phyloP scores from a whole-genome alignment of 305 asterid genomes.

The Ilex paraguariensis region DNA sequence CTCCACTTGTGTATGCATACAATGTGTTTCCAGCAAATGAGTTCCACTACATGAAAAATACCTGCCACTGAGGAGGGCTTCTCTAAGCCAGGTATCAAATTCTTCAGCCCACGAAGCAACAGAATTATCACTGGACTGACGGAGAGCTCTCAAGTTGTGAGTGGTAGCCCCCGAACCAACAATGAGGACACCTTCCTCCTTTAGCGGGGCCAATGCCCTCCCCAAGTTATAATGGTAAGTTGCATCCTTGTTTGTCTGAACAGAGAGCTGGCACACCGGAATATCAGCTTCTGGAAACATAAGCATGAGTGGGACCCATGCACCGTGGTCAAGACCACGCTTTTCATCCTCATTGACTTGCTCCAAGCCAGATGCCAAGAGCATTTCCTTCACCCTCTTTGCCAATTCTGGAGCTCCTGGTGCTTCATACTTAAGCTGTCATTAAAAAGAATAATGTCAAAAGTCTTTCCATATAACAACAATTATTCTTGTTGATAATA shows the following conservation, averaged over 20 bases:
- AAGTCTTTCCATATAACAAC: too few species aligned
- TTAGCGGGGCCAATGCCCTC: conserved; percentile 64
- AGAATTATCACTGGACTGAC: conserved; percentile 10
- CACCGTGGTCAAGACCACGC: conserved; percentile 90
- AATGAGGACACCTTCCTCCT: conserved; percentile 72
- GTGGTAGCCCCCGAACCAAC: conserved; percentile 81
- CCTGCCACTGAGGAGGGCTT: conserved; percentile 70
- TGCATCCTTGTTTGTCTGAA: conserved; percentile 58
- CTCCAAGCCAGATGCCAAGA: conserved; percentile 47
- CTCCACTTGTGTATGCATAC: too few species aligned
- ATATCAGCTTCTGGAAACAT: conserved; percentile 87
- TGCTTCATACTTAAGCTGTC: conserved; percentile 74
- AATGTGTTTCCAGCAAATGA: neutral
- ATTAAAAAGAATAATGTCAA: neutral
- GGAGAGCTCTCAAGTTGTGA: conserved; percentile 49
- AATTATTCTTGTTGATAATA: too few species aligned
- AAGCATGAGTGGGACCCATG: conserved; percentile 88
- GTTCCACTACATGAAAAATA: conserved; percentile 7
- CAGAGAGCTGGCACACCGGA: conserved; percentile 86
- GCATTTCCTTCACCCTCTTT: conserved; percentile 50
- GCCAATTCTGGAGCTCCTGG: conserved; percentile 82
- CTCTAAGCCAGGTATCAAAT: conserved; percentile 69
- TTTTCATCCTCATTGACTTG: conserved; percentile 47
- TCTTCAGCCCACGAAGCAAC: conserved; percentile 66
- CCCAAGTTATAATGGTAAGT: conserved; percentile 74